Base-by-base conservation (phyloP, 164 flowering plant genomes). In the Chloranthus sessilifolius region DNA sequence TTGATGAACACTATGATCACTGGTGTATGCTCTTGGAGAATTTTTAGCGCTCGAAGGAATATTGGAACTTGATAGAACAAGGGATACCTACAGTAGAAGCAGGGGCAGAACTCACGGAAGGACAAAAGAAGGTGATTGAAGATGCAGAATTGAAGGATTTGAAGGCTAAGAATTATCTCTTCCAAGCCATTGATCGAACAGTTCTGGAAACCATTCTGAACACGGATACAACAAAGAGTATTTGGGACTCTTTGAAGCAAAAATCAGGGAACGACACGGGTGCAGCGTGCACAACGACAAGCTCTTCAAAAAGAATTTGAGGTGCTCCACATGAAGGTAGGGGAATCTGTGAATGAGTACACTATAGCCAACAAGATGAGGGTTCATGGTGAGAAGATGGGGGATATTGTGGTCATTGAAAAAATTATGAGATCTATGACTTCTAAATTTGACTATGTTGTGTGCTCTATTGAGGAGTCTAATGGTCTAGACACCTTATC, bases 281-380 rank as follows among this genome's bases (percentile, higher is more conserved):
- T 22, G 24, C 21, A 42, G 23, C 46, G 46, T 19, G 46, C 46
- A 11, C 46, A 42, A 42, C 46, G 21, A 9, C 46, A 42, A 42
- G 46, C 46, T 42, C 27, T 42, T 21, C 46, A 21, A 19, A 42
- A 42, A 22, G 46, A 42, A 27, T 42, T 42, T 23, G 46, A 42
- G 26, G 23, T 42, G 14, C 46, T 42, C 10, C 22, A 42, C 27
- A 42, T 42, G 46, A 42, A 22, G 46, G 46, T 9, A 22, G 46
- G 46, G 23, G 46, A 42, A n/a, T 42, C 26, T 2, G 39, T 36
- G 5, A 36, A 36, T 36, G 39, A 36, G 12, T 36, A 36, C n/a
- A 12, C 15, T 36, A 17, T 17, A 36, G n/a, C n/a, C n/a, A n/a
- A n/a, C n/a, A n/a, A n/a, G n/a, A n/a, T n/a, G n/a, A n/a, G n/a